Conservation (phyloP, 2,329 filamentous ascomycete species). For the Zalaria sp. region DNA sequence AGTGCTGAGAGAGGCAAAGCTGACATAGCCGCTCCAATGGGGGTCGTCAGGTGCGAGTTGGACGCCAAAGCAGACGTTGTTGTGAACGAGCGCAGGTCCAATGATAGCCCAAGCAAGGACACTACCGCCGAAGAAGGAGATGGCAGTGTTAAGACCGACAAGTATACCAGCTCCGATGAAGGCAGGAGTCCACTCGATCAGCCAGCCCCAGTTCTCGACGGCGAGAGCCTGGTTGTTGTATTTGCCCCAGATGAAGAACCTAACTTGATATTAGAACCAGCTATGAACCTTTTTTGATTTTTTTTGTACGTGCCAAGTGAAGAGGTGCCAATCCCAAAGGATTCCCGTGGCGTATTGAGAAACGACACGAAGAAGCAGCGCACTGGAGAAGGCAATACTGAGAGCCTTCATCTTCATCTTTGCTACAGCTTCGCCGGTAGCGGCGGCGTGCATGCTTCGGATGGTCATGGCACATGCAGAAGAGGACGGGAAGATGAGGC, state of each 20-base stretch:
- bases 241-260: conserved; percentile 30
- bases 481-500: conserved; percentile 43
- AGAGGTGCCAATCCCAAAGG: conserved; percentile 29
- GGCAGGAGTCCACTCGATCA: conserved; percentile 43
- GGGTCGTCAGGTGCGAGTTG: conserved; percentile 18
- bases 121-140: conserved; percentile 42
- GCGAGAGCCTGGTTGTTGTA: conserved; percentile 35
- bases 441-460: conserved; percentile 44
- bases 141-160: conserved; percentile 42
- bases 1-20: conserved; percentile 24
- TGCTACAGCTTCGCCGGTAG: conserved; percentile 35
- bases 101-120: conserved; percentile 43
- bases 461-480: conserved; percentile 48
- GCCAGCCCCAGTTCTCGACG: conserved; percentile 47
- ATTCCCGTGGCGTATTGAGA: conserved; percentile 48
- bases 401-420: conserved; percentile 43
- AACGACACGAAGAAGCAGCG: conserved; percentile 37
- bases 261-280: too few species aligned
- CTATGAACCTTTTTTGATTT: too few species aligned
- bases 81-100: conserved; percentile 38
- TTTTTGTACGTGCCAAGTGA: conserved; percentile 14
- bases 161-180: conserved; percentile 47
- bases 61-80: conserved; percentile 28
- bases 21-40: conserved; percentile 29
- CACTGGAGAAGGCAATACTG: conserved; percentile 32